Conservation (phyloP, 2,329 filamentous ascomycete genomes). For the Nemania abortiva region DNA sequence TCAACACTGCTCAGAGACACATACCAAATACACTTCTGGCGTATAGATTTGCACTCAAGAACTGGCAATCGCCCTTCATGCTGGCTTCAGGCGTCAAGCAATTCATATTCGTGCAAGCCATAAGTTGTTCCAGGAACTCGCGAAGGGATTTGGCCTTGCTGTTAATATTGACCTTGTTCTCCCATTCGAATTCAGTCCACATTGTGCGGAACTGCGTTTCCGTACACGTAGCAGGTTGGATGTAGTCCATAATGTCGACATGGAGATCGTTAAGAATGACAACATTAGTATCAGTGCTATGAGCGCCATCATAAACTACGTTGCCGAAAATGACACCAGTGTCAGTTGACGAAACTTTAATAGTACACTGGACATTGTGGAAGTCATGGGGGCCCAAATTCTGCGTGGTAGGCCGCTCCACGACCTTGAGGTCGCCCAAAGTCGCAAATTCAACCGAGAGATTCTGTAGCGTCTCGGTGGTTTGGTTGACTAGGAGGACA, state of each 20-base stretch:
- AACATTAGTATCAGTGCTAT: constrained; percentile 92
- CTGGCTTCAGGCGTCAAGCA: constrained; percentile 97
- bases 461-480: constrained; percentile 95
- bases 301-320: constrained; percentile 94
- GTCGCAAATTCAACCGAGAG: constrained; percentile 99
- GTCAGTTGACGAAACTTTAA: constrained; percentile 98
- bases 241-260: constrained; percentile 99
- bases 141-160: constrained; percentile 92
- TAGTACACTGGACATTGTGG: constrained; percentile 97
- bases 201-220: constrained; percentile 99
- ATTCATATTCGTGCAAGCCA: constrained; percentile 99
- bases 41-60: constrained; percentile 96
- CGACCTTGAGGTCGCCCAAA: constrained; percentile 95
- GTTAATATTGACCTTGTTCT: constrained; percentile 99
- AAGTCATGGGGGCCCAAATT: constrained; percentile 97
- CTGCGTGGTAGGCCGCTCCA: constrained; percentile 95
- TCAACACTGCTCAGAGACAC: constrained; percentile 54
- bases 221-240: constrained; percentile 94
- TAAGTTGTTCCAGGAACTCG: constrained; percentile 92
- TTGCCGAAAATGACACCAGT: constrained; percentile 99
- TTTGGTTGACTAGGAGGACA: constrained; percentile 96
- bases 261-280: constrained; percentile 98
- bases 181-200: constrained; percentile 99
- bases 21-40: constrained; percentile 97
- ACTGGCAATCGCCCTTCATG: constrained; percentile 96